phyloP scores from a whole-genome alignment of 352 stramenopile species.

The Plasmopara viticola region DNA sequence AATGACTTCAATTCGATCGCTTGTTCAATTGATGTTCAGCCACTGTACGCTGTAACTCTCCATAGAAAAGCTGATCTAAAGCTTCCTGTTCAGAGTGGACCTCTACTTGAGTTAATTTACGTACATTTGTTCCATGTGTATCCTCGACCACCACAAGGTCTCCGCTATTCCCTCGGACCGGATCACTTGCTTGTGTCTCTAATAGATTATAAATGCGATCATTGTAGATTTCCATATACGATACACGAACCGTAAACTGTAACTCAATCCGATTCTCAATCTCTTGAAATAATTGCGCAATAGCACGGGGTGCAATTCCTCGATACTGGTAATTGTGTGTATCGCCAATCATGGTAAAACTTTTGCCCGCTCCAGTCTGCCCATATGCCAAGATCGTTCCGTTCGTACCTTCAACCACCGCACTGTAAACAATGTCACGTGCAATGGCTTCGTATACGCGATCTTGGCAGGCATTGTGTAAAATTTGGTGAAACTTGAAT shows the following conservation, averaged over 20 bases:
- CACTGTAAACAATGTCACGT: slow-evolving; percentile 83
- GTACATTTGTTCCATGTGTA: slow-evolving; percentile 44
- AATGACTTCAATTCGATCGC: slow-evolving; percentile 91
- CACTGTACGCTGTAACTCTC: slow-evolving; percentile 90
- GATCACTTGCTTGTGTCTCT: too few species aligned
- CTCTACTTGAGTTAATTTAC: slow-evolving; percentile 83
- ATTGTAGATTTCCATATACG: too few species aligned
- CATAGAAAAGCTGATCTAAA: slow-evolving; percentile 88
- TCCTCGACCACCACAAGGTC: too few species aligned
- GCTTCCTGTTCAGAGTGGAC: slow-evolving; percentile 78
- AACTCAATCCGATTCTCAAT: slow-evolving; percentile 87
- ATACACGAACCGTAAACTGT: slow-evolving; percentile 78
- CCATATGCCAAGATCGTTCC: slow-evolving; percentile 86
- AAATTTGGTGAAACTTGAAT: slow-evolving; percentile 90
- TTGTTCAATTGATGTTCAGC: slow-evolving; percentile 92
- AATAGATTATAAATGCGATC: too few species aligned
- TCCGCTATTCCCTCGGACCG: too few species aligned
- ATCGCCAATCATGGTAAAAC: slow-evolving; percentile 90
- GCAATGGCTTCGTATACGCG: slow-evolving; percentile 88
- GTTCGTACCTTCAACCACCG: slow-evolving; percentile 84
- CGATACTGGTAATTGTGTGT: slow-evolving; percentile 88
- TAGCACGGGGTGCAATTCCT: slow-evolving; percentile 79
- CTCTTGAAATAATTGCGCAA: slow-evolving; percentile 87
- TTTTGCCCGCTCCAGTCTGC: slow-evolving; percentile 86
- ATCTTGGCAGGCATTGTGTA: slow-evolving; percentile 88